Base-by-base conservation (phyloP, 805 yeast genomes). In the Metschnikowia gruessii region DNA sequence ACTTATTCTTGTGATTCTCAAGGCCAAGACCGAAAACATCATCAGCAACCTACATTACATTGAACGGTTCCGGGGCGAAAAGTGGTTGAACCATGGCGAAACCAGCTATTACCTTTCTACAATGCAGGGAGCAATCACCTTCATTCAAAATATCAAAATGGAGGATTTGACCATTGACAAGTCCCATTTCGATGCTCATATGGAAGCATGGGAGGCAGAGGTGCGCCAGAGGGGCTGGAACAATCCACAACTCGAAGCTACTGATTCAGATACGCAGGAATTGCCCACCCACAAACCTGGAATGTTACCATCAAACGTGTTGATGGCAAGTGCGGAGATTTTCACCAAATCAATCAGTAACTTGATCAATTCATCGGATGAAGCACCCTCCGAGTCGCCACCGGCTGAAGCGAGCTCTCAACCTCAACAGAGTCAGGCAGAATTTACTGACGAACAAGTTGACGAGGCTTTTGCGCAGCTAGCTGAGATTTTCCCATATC, bases 71-170 rank as follows among this genome's bases (percentile, higher is more conserved):
- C 70, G 98, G 53, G 82, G 80, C 45, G 82, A 80, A 6, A 87
- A 81, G 36, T 85, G 87, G 73, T 69, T 87, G 39, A 75, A 76
- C 35, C 73, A 68, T 49, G 97, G 99, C 8, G 99, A 94, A 62
- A 83, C 92, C 0, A 86, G 94, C 35, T 94, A 94, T 64, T 94
- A 94, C 60, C 69, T 94, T 45, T 87, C 95, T 24, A 87, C 96
- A n/a, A 65, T 92, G 22, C 88, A 86, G 58, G 95, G 95, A 1
- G 97, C 97, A 1, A 80, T 90, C 11, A 80, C 83, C 49, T 94
- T 89, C 60, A 78, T 94, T 9, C 79, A 81, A 46, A 77, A 81
- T 11, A 62, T 94, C 37, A 78, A 74, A 29, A 64, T 68, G 30
- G 75, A 78, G 1, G 76, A 81, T 21, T 69, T 90, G 38, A 82